A percentile compares a stretch with the other conserved stretches of the same genome.
Conservation (phyloP, 163 green algal genomes). For the Chloroidium sp. region DNA sequence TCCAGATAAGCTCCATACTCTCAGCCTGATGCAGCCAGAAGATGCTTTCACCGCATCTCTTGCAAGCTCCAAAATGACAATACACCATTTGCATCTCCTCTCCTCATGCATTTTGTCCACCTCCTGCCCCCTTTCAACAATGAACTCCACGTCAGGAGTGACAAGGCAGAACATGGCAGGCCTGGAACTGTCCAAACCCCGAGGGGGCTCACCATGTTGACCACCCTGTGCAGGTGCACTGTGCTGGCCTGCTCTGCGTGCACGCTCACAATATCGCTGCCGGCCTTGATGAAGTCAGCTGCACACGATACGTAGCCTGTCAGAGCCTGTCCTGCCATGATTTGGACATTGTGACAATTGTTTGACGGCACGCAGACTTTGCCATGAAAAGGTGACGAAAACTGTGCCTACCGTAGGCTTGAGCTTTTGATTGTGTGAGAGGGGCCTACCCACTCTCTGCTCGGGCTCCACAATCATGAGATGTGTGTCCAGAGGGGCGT, state of each 20-base stretch:
- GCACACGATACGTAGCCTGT: neutral
- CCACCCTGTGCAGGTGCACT: constrained; percentile 89
- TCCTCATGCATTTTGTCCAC: no score
- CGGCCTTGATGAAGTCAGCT: constrained; percentile 88
- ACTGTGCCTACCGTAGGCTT: no score
- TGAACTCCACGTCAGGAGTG: neutral
- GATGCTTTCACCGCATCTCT: no score
- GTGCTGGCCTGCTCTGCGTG: constrained; percentile 85
- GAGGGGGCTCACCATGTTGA: constrained; percentile 61
- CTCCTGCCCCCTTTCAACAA: neutral
- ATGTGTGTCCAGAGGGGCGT: constrained; percentile 92
- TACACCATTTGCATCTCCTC: no score
- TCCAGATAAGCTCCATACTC: no score
- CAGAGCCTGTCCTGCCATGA: no score
- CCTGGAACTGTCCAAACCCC: neutral
- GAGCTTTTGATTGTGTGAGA: no score
- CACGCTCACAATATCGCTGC: constrained; percentile 95
- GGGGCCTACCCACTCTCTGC: constrained; percentile 51
- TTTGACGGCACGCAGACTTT: no score
- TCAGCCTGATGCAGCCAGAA: no score
- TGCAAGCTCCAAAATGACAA: no score
- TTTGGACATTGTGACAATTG: no score
- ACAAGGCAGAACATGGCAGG: neutral
- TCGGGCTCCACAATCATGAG: constrained; percentile 99
- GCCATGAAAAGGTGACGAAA: no score